Evolutionary conservation across 331 rosid genomes (phyloP), one percentile per base, ranked within the genome.

Genomic region (Quercus lobata): DNA sequence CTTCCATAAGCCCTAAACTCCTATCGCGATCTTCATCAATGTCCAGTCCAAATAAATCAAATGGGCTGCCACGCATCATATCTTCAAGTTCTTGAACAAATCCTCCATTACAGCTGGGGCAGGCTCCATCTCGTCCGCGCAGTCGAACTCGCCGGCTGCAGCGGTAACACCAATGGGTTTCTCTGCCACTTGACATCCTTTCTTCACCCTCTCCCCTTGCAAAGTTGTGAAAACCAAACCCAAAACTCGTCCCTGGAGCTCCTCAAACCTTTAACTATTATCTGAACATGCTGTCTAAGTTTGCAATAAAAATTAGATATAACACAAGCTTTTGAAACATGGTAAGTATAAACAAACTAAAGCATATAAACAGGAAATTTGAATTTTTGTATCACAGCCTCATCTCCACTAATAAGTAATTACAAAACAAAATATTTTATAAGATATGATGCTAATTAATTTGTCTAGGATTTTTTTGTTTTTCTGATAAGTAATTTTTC

Each of bases 11-110:
- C 57, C 88, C 87, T 58, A 75, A 68, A 76, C 87, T 79, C 17
- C 84, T 81, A 16, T 81, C 85, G 16, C 17, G 85, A 58, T 84
- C 86, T 29, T 85, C 90, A 54, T 82, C 83, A 80, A 34, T 73
- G 65, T 81, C 83, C 72, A 18, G 56, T 71, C 84, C 88, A 76
- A 84, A 57, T 65, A 83, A 85, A 32, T 86, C 94, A 3, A 82
- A 52, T 24, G 91, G 90, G 74, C 85, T 83, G 53, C 61, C 66
- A 53, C 75, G 83, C 57, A 85, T 83, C 90, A 88, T 81, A 73
- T 92, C 91, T 54, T 87, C 70, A 9, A 92, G 94, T 82, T 90
- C 92, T 75, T 88, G 92, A 84, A 92, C 37, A 76, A 90, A 92
- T 52, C 94, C 97, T 46, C 81, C 89, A 58, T 76, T 49, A 53